phyloP scores from a whole-genome alignment of 345 rosid species.

The Citrus unshiu region DNA sequence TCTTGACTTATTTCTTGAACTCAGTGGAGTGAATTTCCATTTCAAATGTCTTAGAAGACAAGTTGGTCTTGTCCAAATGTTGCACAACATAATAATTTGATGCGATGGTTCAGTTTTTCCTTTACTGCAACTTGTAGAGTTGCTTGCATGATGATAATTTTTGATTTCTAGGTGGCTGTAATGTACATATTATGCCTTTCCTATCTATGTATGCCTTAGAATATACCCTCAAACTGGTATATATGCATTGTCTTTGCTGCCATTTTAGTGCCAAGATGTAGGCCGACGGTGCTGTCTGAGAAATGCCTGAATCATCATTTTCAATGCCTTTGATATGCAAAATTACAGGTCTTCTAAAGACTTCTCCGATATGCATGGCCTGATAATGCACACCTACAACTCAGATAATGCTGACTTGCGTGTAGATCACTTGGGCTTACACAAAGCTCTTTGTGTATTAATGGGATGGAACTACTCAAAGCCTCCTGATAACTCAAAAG shows the following conservation, averaged over 20 bases:
- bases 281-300: conserved; percentile 23
- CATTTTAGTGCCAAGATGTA: conserved; percentile 27
- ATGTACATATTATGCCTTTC: neutral
- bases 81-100: neutral
- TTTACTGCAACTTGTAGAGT: neutral
- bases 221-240: conserved; percentile 6
- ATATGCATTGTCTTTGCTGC: conserved; percentile 12
- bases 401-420: conserved; percentile 68
- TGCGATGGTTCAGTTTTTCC: neutral
- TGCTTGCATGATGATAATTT: neutral
- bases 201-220: neutral
- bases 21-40: neutral
- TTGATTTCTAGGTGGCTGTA: neutral
- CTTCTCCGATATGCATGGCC: conserved; percentile 81
- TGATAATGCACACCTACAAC: conserved; percentile 89
- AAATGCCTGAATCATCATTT: conserved; percentile 48
- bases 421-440: conserved; percentile 93
- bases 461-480: conserved; percentile 90
- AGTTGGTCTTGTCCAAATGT: neutral
- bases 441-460: conserved; percentile 90
- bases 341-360: conserved; percentile 91
- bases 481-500: conserved; percentile 87
- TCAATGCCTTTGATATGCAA: conserved; percentile 61
- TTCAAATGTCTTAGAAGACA: neutral
- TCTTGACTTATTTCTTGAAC: neutral